phyloP scores from a whole-genome alignment of 202 grass and related monocot species.

The Setaria italica region DNA sequence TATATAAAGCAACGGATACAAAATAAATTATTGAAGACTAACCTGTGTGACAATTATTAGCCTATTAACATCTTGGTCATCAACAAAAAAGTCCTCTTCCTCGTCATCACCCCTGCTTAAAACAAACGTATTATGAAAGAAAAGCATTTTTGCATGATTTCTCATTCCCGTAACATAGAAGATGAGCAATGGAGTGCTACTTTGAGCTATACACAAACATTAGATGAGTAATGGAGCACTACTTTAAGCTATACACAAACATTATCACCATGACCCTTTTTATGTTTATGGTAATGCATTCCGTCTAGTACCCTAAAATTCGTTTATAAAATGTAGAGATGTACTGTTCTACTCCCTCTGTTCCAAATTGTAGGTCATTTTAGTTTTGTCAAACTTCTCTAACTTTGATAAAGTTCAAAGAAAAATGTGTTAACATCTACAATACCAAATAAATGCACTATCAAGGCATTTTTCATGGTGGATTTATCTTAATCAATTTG shows the following conservation, averaged over 20 bases:
- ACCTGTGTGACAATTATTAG: slow-evolving; percentile 98
- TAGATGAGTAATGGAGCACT: slow-evolving; percentile 11
- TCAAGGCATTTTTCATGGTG: too few relatives aligned
- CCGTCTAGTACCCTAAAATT: not conserved
- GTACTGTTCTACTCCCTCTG: not conserved
- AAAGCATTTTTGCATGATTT: slow-evolving; percentile 41
- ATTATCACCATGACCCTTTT: not conserved
- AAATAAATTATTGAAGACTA: slow-evolving; percentile 33
- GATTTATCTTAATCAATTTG: too few relatives aligned
- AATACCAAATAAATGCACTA: too few relatives aligned
- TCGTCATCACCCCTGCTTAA: slow-evolving; percentile 77
- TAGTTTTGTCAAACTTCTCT: too few relatives aligned
- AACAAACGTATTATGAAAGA: slow-evolving; percentile 50
- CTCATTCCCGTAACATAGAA: slow-evolving; percentile 20
- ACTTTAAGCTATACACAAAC: not conserved
- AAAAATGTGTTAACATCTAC: too few relatives aligned
- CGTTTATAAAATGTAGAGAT: not conserved
- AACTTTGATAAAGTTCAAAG: too few relatives aligned
- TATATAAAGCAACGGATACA: slow-evolving; percentile 32
- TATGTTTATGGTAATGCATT: slow-evolving; percentile 23
- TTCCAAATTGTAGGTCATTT: too few relatives aligned
- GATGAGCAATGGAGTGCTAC: not conserved
- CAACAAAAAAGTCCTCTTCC: slow-evolving; percentile 90
- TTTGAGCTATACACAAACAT: not conserved
- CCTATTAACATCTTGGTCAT: slow-evolving; percentile 91